Evolutionary conservation across 441 rosid species (phyloP), one percentile per base, ranked within the genome.

Genomic region (Populus hybrid): DNA sequence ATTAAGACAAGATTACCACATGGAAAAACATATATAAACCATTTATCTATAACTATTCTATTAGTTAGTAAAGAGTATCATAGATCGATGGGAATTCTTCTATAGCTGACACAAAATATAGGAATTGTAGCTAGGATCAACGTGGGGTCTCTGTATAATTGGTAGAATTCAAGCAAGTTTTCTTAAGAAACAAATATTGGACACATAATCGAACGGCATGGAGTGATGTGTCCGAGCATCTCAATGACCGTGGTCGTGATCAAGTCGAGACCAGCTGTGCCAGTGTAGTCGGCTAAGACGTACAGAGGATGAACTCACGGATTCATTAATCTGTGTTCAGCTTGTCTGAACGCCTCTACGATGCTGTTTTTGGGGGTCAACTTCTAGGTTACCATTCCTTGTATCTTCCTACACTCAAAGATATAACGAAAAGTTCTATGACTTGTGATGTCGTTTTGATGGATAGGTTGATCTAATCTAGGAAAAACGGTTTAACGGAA

Each of bases 381-480:
- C 75, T 24, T 5, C 24, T 26, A 11, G 40, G 8, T 34, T 42
- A 2, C 64, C 10, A 21, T 21, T 6, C 10, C 57, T 3, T 10
- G 3, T 23, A 40, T 40, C 32, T 30, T 40, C 40, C 34, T 16
- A 10, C 20, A 2, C 3, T n/a, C 7, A 67, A 32, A 16, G 23
- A 3, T 21, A 21, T 10, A 23, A 9, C 66, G 28, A 10, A 63
- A 78, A 69, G 7, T 42, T 59, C 75, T 32, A 36, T 61, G 77
- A 76, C 73, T 57, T 69, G 66, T n/a, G 21, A 6, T 26, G 59
- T 4, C 42, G 32, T 30, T 65, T 42, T 23, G 16, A 10, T 30
- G 75, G 66, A 72, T 72, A 66, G 80, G 76, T 78, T 66, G 35
- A 72, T 72, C 80, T 71, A 64, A 64, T 64, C 34, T 16, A 71